Evolutionary conservation across 768 basidiomycete species (phyloP), one percentile per base, ranked within the genome.

Genomic region (Psilocybe subaeruginosa): DNA sequence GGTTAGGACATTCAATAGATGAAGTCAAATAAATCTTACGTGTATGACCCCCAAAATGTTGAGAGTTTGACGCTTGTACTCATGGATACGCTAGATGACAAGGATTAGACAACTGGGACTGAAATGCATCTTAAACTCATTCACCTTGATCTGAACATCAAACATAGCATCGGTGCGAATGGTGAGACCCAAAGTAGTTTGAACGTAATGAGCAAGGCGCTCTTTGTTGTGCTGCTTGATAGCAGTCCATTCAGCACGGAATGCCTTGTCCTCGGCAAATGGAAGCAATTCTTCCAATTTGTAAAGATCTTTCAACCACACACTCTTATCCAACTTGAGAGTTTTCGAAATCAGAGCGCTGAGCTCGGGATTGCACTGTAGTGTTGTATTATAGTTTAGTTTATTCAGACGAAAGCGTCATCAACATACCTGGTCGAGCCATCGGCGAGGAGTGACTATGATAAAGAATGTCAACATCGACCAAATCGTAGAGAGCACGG

Each of bases 51-150:
- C 91, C 53, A 99, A 83, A 67, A 97, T 94, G 75, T 98, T 99
- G 72, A 99, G 79, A 1, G 90, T 92, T 82, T 99, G 97, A 59
- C 97, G 90, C 87, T 94, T 95, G 70, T 92, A 97, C 77, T 97
- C 95, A 65, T 98, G 96, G 64, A 97, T 77, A 67, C 97, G 87
- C 90, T 95, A 65, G n/a, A 12, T 7, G 8, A 23, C 35, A 12
- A 37, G 11, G 11, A 19, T 8, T 19, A 48, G 16, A 45, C 46
- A 23, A 33, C n/a, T 2, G 47, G 23, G 23, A 6, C 3, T 31
- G n/a, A 7, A 9, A 7, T 45, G 12, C 5, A 8, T 29, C 17
- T 14, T 45, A n/a, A 33, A 29, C 31, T 7, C 23, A 67, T 77
- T 12, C 23, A 86, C 87, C 82, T 92, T 92, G 68, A 94, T 92